Evolutionary conservation across 495 filamentous ascomycete genomes (phyloP), one percentile per base, ranked within the genome.

Genomic region (Penicillium robsamsonii): DNA sequence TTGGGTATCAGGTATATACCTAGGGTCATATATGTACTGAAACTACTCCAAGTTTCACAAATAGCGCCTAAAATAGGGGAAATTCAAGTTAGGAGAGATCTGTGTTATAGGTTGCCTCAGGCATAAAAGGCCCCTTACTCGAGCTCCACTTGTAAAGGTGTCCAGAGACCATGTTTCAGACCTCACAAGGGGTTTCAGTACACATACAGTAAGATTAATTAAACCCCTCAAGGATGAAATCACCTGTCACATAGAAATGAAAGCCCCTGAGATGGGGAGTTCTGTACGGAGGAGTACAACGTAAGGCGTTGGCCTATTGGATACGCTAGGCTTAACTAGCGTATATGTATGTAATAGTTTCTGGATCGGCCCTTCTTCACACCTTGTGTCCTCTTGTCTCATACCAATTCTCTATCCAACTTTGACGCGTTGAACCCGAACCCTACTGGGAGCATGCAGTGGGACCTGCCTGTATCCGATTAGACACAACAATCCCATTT

Each of bases 261-360:
- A 47, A 57, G 20, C 55, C 55, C 59, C 59, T 58, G 59, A 62
- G 50, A 53, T 29, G 29, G 33, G 48, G 18, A 30, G 38, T 2
- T 11, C 43, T 42, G 52, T 59, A 60, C 43, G 27, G n/a, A 37
- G 33, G 33, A 48, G 49, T 65, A 53, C 53, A 29, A 51, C 24
- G 49, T 31, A 52, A 43, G 50, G 50, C 38, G 25, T 43, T 58
- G 49, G 58, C 57, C 66, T 56, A 63, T 62, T 61, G 56, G 51
- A 54, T 55, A 37, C 60, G 61, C 61, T 64, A 64, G 61, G 47
- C 53, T 44, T 53, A 45, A 64, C 66, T 69, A 69, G 64, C 54
- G 66, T 12, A 40, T 51, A 54, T 54, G 47, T 50, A 50, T 45
- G 46, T 52, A 57, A 57, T 58, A 56, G 54, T 56, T 61, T 59